phyloP scores from a whole-genome alignment of 768 basidiomycete species.

The Suillus brevipes region DNA sequence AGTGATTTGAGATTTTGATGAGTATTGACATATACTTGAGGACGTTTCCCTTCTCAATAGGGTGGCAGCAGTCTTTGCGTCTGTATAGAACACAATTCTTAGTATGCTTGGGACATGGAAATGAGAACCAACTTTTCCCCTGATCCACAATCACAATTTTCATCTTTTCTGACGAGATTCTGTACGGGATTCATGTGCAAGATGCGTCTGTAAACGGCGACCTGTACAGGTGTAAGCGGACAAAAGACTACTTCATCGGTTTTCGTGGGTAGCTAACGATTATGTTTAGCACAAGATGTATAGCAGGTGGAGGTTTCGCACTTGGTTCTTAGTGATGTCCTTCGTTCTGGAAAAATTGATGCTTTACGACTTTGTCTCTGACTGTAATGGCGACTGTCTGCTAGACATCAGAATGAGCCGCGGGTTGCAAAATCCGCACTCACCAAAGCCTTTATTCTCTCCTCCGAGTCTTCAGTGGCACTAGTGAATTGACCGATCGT shows the following conservation, averaged over 20 bases:
- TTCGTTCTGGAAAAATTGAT: slow-evolving; percentile 54
- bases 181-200: slow-evolving; percentile 65
- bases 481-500: slow-evolving; percentile 64
- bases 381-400: slow-evolving; percentile 63
- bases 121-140: slow-evolving; percentile 45
- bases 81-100: slow-evolving; percentile 35
- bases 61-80: slow-evolving; percentile 59
- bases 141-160: slow-evolving; percentile 72
- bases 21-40: slow-evolving; percentile 81
- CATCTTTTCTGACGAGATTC: slow-evolving; percentile 69
- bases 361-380: slow-evolving; percentile 56
- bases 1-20: slow-evolving; percentile 87
- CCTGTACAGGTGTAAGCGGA: slow-evolving; percentile 73
- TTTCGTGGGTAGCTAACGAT: slow-evolving; percentile 76
- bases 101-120: slow-evolving; percentile 1
- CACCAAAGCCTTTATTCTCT: slow-evolving; percentile 56
- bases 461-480: slow-evolving; percentile 62
- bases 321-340: slow-evolving; percentile 70
- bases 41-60: slow-evolving; percentile 47
- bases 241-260: slow-evolving; percentile 93
- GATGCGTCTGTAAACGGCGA: slow-evolving; percentile 70
- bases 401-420: slow-evolving; percentile 6
- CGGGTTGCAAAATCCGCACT: slow-evolving; percentile 15
- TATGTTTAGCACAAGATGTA: not conserved
- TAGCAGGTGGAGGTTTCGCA: slow-evolving; percentile 18